A percentile compares a stretch with the other conserved stretches of the same genome.
phyloP scores from a whole-genome alignment of 1,139 yeast species.

The Pichia sp. region DNA sequence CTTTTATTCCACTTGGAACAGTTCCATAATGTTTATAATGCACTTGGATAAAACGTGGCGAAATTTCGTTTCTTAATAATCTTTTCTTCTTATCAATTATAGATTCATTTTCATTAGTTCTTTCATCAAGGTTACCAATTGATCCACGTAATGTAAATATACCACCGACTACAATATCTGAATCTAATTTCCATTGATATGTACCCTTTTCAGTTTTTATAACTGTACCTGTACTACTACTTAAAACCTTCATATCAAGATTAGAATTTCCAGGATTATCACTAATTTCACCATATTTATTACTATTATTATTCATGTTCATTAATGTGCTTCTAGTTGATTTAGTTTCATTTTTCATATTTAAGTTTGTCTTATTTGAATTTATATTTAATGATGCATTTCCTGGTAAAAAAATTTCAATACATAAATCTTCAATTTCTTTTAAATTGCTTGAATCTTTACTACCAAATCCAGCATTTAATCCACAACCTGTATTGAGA shows the following conservation, averaged over 20 bases:
- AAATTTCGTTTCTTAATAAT: background rate
- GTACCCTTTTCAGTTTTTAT: slow-evolving; percentile 44
- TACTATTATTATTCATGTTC: slow-evolving; percentile 11
- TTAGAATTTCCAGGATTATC: too few relatives aligned
- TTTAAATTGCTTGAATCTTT: slow-evolving; percentile 36
- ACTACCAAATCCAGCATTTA: slow-evolving; percentile 29
- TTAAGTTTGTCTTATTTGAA: slow-evolving; percentile 4
- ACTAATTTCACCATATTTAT: slow-evolving; percentile 15
- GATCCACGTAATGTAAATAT: slow-evolving; percentile 64
- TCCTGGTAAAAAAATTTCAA: slow-evolving; percentile 38
- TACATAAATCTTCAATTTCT: slow-evolving; percentile 49
- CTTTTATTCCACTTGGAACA: slow-evolving; percentile 70
- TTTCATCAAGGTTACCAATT: too few relatives aligned
- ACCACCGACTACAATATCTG: slow-evolving; percentile 56
- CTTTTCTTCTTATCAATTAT: background rate
- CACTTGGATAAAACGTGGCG: slow-evolving; percentile 49
- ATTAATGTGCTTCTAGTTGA: background rate
- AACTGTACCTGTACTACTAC: slow-evolving; percentile 72
- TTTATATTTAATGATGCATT: slow-evolving; percentile 15
- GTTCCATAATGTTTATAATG: slow-evolving; percentile 61
- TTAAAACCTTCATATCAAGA: slow-evolving; percentile 36
- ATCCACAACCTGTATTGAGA: slow-evolving; percentile 37
- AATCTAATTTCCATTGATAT: slow-evolving; percentile 72
- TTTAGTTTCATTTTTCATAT: background rate
- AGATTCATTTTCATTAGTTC: too few relatives aligned